Conservation (phyloP, 139 green algal species). For the Tetradesmus obliquus region DNA sequence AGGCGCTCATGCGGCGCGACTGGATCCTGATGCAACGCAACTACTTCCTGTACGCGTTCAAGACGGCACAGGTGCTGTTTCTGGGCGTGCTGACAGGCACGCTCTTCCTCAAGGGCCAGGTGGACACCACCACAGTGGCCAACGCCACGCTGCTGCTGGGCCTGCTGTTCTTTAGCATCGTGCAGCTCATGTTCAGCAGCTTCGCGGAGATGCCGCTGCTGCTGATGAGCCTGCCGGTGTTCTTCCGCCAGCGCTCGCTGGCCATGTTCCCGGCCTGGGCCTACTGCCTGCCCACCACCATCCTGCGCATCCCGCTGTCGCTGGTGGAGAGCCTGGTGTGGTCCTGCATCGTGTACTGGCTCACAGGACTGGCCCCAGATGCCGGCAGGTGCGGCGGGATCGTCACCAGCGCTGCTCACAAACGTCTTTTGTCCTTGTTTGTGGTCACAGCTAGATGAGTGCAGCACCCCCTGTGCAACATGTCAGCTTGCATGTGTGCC, state of each 20-base stretch:
- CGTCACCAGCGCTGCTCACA: neutral
- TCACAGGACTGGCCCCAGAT: constrained; percentile 55
- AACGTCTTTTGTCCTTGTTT: neutral
- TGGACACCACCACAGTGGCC: constrained; percentile 10
- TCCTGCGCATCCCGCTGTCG: constrained; percentile 65
- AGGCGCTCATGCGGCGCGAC: constrained; percentile 58
- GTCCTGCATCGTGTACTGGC: constrained; percentile 74
- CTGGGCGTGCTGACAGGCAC: constrained; percentile 11
- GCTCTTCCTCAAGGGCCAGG: constrained; percentile 9
- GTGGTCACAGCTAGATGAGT: neutral
- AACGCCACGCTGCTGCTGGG: constrained; percentile 53
- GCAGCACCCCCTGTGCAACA: neutral
- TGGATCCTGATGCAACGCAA: constrained; percentile 67
- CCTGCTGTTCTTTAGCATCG: constrained; percentile 59
- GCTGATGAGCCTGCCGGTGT: constrained; percentile 61
- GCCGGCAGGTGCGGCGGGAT: neutral
- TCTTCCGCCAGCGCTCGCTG: constrained; percentile 86
- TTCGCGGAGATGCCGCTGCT: constrained; percentile 27
- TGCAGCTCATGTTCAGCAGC: constrained; percentile 23
- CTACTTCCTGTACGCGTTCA: constrained; percentile 58
- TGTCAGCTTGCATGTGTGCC: neutral
- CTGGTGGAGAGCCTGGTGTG: constrained; percentile 70
- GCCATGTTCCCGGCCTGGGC: constrained; percentile 74
- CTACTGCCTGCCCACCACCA: constrained; percentile 55
- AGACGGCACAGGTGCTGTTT: constrained; percentile 41